Evolutionary conservation across 768 basidiomycete genomes (phyloP).

Genomic region (Xanthoconium stramineum): DNA sequence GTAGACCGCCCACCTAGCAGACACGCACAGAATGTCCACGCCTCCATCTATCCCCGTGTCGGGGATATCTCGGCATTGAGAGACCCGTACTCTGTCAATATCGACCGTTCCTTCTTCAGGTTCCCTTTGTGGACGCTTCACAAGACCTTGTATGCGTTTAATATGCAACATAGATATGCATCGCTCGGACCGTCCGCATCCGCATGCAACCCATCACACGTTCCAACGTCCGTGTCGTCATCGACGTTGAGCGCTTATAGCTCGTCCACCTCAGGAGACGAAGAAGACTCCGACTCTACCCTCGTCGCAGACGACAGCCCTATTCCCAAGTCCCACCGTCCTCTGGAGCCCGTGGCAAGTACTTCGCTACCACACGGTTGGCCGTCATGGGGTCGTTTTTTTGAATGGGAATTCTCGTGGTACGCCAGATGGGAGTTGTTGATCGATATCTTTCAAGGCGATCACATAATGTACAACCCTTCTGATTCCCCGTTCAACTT

Average conservation of each 20-base stretch:
- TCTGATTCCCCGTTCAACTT: neutral
- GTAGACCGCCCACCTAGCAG: constrained; percentile 1
- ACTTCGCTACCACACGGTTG: constrained; percentile 8
- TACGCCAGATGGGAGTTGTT: constrained; percentile 55
- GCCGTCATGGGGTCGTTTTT: constrained; percentile 9
- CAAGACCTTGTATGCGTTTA: constrained; percentile 63
- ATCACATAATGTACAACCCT: constrained; percentile 17
- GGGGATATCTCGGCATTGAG: constrained; percentile 59
- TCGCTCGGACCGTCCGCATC: constrained; percentile 1
- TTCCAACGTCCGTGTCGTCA: constrained; percentile 14
- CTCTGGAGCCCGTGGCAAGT: neutral
- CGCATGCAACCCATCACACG: constrained; percentile 10
- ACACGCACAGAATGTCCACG: constrained; percentile 16
- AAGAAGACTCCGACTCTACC: constrained; percentile 54
- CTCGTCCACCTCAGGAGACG: constrained; percentile 11
- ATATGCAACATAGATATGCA: constrained; percentile 40
- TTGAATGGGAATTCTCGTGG: constrained; percentile 47
- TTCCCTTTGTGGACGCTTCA: constrained; percentile 63
- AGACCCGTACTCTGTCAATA: constrained; percentile 52
- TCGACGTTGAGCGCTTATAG: constrained; percentile 21
- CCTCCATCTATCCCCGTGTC: constrained; percentile 51
- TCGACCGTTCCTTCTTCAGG: constrained; percentile 57
- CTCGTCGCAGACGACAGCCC: constrained; percentile 46
- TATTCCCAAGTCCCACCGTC: neutral
- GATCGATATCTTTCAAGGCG: constrained; percentile 38